A percentile compares a stretch with the other conserved stretches of the same genome.
These are phyloP conservation scores for Podospora appendiculata DNA, from an alignment of 495 filamentous ascomycete genomes.

Conservation along the genomic window DNA sequence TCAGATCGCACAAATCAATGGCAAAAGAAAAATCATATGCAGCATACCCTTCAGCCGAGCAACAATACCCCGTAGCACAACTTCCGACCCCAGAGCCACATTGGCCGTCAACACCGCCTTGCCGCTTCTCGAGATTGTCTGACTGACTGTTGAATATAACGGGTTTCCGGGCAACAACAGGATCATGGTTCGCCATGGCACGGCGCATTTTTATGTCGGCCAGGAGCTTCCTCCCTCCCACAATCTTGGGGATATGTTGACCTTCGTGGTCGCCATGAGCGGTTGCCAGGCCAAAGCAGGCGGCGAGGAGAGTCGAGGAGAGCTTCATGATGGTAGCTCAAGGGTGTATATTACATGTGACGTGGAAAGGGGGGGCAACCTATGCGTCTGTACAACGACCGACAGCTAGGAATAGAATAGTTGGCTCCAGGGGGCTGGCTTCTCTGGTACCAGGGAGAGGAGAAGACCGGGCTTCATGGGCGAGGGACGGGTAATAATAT, in stretches of 20 bases:
- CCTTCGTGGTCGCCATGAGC: conserved; percentile 24
- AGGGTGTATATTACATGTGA: conserved; percentile 4
- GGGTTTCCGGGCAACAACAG: background rate
- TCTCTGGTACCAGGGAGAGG: conserved; percentile 4
- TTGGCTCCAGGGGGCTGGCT: background rate
- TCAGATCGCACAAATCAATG: background rate
- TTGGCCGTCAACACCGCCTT: conserved; percentile 15
- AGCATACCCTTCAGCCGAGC: conserved; percentile 51
- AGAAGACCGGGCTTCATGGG: conserved; percentile 8
- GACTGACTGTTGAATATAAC: conserved; percentile 2
- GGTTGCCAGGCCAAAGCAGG: conserved; percentile 12
- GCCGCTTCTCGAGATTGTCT: conserved; percentile 5
- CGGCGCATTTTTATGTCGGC: conserved; percentile 18
- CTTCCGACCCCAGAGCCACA: conserved; percentile 37
- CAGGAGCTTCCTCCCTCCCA: conserved; percentile 29
- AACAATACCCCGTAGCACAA: conserved; percentile 53
- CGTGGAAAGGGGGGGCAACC: background rate
- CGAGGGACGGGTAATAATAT: conserved; percentile 13
- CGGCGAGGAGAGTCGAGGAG: conserved; percentile 17
- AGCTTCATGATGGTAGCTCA: conserved; percentile 22
- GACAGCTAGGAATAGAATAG: background rate
- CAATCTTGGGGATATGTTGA: conserved; percentile 24
- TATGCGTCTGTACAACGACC: background rate
- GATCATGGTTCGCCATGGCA: background rate
- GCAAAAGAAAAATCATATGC: conserved; percentile 11